phyloP scores from a whole-genome alignment of 306 rosid species.

The Castanea crenata region DNA sequence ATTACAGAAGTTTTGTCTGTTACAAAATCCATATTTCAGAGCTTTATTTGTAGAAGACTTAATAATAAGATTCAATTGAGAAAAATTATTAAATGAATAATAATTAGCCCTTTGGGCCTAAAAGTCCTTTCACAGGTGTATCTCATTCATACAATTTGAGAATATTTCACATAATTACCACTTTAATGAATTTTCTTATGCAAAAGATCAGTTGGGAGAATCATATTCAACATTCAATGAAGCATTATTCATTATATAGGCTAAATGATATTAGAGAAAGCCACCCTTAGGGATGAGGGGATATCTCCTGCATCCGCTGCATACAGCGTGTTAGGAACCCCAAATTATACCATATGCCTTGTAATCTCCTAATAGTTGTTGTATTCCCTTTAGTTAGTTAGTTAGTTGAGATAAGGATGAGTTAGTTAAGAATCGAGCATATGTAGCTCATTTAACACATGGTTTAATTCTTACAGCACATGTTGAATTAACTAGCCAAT shows the following conservation, averaged over 20 bases:
- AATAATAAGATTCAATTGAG: background rate
- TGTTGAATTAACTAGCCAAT: too few species aligned
- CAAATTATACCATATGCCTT: too few species aligned
- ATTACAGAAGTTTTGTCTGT: background rate
- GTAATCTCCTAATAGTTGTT: too few species aligned
- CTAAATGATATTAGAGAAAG: background rate
- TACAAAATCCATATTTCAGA: background rate
- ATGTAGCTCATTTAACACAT: too few species aligned
- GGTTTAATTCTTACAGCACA: too few species aligned
- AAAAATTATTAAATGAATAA: background rate
- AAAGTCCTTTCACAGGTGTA: background rate
- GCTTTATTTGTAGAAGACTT: background rate
- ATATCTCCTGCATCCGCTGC: too few species aligned
- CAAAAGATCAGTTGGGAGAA: background rate
- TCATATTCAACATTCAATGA: background rate
- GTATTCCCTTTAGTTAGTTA: too few species aligned
- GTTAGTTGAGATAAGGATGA: too few species aligned
- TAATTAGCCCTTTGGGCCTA: background rate
- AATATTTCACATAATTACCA: background rate
- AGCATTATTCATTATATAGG: background rate
- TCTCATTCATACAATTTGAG: background rate
- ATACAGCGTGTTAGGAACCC: too few species aligned
- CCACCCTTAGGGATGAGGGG: background rate
- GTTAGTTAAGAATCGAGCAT: too few species aligned
- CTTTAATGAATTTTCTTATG: background rate